Percentiles rank a stretch among this genome's conserved stretches.
Evolutionary conservation across 768 basidiomycete genomes (phyloP).

Genomic region (Leucogyrophana mollusca): DNA sequence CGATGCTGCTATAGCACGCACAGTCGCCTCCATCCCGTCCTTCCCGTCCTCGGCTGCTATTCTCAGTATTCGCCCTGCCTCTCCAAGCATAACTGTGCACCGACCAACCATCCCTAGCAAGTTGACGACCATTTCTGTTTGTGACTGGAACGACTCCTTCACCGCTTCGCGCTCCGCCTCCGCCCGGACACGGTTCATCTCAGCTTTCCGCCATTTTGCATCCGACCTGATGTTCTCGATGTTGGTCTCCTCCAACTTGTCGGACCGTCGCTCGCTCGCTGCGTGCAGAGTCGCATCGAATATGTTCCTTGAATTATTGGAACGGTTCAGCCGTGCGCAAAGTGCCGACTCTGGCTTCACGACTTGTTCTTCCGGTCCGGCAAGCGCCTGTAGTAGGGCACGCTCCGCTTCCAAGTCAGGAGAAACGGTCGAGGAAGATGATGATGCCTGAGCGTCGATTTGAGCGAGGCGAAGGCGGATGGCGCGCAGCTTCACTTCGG

Average conservation of each 20-base stretch:
- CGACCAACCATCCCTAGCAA: slow-evolving; percentile 82
- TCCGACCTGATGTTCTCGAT: slow-evolving; percentile 72
- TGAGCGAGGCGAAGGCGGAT: slow-evolving; percentile 63
- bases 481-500: slow-evolving; percentile 63
- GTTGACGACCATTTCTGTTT: slow-evolving; percentile 65
- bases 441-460: slow-evolving; percentile 43
- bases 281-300: slow-evolving; percentile 87
- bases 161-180: slow-evolving; percentile 66
- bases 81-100: slow-evolving; percentile 70
- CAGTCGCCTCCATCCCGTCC: slow-evolving; percentile 37
- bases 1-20: slow-evolving; percentile 48
- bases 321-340: slow-evolving; percentile 58
- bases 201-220: slow-evolving; percentile 59
- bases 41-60: slow-evolving; percentile 35
- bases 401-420: slow-evolving; percentile 73
- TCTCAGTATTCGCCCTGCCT: slow-evolving; percentile 46
- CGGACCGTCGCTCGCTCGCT: slow-evolving; percentile 74
- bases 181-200: slow-evolving; percentile 68
- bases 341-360: slow-evolving; percentile 58
- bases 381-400: slow-evolving; percentile 63
- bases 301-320: slow-evolving; percentile 74
- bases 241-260: slow-evolving; percentile 71
- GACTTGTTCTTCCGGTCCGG: slow-evolving; percentile 67
- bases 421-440: slow-evolving; percentile 38
- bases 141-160: slow-evolving; percentile 57